phyloP scores from a whole-genome alignment of 176 grass and related monocot genomes.

The Lolium multiflorum region DNA sequence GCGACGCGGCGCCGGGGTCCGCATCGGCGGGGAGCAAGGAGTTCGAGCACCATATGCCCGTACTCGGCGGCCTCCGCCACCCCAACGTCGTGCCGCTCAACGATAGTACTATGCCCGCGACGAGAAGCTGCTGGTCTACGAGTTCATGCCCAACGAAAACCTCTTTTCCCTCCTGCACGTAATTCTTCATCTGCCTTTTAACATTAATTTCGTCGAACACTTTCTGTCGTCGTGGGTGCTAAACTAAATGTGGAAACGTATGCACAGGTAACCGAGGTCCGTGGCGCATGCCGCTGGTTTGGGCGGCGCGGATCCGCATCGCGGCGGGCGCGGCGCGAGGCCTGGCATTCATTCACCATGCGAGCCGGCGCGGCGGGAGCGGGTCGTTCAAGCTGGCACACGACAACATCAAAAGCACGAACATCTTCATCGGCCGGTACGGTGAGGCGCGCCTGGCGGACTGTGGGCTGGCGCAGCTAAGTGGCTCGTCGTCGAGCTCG shows the following conservation, averaged over 20 bases:
- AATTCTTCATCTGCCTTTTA: not conserved
- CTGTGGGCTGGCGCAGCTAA: constrained; percentile 80
- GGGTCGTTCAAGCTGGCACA: constrained; percentile 69
- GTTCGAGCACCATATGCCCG: constrained; percentile 90
- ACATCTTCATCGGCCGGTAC: constrained; percentile 72
- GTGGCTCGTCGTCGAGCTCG: constrained; percentile 41
- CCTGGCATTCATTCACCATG: constrained; percentile 88
- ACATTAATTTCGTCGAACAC: not conserved
- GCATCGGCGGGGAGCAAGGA: constrained; percentile 61
- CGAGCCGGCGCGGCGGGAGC: constrained; percentile 52
- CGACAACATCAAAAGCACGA: constrained; percentile 90
- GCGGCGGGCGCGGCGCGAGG: constrained; percentile 68
- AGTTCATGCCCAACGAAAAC: constrained; percentile 96
- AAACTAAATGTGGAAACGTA: not conserved
- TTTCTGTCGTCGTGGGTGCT: not conserved
- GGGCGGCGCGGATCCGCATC: constrained; percentile 73
- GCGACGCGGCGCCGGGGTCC: constrained; percentile 20
- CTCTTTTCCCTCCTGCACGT: constrained; percentile 88
- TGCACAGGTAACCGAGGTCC: constrained; percentile 84
- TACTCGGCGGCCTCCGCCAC: constrained; percentile 72
- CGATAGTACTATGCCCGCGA: constrained; percentile 91
- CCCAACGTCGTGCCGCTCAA: constrained; percentile 75
- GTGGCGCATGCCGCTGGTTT: constrained; percentile 76
- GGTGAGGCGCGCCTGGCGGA: constrained; percentile 70
- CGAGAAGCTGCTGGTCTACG: constrained; percentile 98